Percentiles rank a stretch among this genome's conserved stretches.
These are phyloP conservation scores for Solanum pennellii DNA, from an alignment of 257 asterid species.

Conservation along the genomic window DNA sequence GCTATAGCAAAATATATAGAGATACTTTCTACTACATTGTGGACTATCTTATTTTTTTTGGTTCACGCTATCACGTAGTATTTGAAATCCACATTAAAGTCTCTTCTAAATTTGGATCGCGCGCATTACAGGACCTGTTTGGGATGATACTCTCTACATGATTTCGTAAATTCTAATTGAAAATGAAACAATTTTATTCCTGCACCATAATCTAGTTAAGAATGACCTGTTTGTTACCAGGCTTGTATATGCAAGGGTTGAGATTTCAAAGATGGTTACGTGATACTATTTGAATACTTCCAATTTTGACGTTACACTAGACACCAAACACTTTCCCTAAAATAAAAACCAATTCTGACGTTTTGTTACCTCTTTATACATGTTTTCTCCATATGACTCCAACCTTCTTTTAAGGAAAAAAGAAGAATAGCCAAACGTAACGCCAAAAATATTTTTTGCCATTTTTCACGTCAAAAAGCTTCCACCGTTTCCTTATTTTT, in stretches of 20 bases:
- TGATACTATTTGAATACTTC: not conserved
- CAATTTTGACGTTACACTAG: not conserved
- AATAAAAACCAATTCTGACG: not conserved
- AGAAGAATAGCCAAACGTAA: not conserved
- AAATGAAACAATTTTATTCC: too few relatives aligned
- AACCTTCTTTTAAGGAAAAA: not conserved
- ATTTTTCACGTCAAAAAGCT: not conserved
- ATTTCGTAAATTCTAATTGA: too few relatives aligned
- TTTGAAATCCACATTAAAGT: not conserved
- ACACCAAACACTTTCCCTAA: not conserved
- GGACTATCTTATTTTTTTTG: not conserved
- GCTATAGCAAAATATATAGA: not conserved
- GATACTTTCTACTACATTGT: not conserved
- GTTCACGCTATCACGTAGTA: too few relatives aligned
- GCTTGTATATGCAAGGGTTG: not conserved
- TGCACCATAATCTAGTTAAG: too few relatives aligned
- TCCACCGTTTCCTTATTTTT: not conserved
- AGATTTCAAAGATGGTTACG: not conserved
- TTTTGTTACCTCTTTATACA: not conserved
- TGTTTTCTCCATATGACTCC: not conserved
- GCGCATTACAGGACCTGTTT: not conserved
- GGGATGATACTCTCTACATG: not conserved
- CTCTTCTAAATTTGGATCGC: too few relatives aligned
- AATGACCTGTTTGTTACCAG: not conserved
- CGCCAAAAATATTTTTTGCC: not conserved